Evolutionary conservation across 1,139 yeast species (phyloP).

Genomic region (Suhomyces bribrorum): DNA sequence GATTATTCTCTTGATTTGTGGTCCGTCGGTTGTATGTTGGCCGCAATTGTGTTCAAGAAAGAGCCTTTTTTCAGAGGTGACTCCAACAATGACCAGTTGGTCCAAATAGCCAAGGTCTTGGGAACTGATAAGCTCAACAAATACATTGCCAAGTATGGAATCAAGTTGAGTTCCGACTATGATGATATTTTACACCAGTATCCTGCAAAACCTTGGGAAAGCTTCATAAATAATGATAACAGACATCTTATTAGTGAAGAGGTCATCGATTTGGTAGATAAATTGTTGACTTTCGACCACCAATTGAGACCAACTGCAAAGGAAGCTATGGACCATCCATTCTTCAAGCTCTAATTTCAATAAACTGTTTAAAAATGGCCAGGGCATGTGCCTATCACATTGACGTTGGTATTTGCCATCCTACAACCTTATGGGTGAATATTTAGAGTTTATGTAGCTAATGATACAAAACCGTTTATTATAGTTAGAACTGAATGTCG

Average conservation of each 20-base stretch:
- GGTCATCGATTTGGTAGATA: conserved; percentile 64
- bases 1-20: conserved; percentile 79
- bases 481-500: neutral
- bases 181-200: conserved; percentile 68
- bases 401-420: no score
- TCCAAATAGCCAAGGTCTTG: conserved; percentile 72
- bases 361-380: no score
- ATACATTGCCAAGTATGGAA: conserved; percentile 62
- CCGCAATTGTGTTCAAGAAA: conserved; percentile 71
- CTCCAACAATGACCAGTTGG: conserved; percentile 76
- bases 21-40: conserved; percentile 82
- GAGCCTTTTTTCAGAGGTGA: conserved; percentile 82
- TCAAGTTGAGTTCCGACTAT: conserved; percentile 63
- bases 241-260: conserved; percentile 61
- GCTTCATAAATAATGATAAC: conserved; percentile 55
- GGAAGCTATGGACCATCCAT: conserved; percentile 71
- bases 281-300: conserved; percentile 68
- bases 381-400: neutral
- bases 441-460: neutral
- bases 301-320: conserved; percentile 73
- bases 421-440: no score
- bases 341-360: conserved; percentile 37
- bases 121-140: conserved; percentile 68
- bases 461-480: neutral
- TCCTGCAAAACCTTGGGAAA: conserved; percentile 66